Evolutionary conservation across 2,329 filamentous ascomycete genomes (phyloP).

Genomic region (Neocatenulostroma microsporum): DNA sequence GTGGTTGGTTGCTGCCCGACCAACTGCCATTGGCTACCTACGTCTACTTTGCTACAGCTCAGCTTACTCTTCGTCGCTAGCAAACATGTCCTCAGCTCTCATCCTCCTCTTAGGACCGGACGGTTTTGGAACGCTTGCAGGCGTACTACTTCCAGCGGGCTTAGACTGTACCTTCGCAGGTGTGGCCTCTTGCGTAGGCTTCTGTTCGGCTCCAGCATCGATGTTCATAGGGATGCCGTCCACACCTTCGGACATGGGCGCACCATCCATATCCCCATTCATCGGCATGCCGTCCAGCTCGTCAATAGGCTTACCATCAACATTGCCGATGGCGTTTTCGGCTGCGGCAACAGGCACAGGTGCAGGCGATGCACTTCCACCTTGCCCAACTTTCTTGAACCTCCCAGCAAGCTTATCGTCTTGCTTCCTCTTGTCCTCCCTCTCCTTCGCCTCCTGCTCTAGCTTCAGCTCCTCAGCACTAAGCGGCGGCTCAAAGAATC

Average conservation of each 20-base stretch:
- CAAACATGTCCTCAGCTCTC: slow-evolving; percentile 81
- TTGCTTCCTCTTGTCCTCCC: slow-evolving; percentile 34
- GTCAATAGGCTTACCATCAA: slow-evolving; percentile 42
- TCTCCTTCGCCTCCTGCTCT: slow-evolving; percentile 54
- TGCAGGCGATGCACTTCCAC: slow-evolving; percentile 37
- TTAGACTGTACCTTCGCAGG: not conserved
- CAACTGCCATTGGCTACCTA: too few relatives aligned
- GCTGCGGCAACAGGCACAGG: slow-evolving; percentile 16
- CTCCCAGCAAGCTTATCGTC: slow-evolving; percentile 31
- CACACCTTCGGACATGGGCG: slow-evolving; percentile 17
- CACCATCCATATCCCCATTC: slow-evolving; percentile 19
- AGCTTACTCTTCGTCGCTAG: slow-evolving; percentile 51
- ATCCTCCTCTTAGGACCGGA: slow-evolving; percentile 51
- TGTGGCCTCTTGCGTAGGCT: not conserved
- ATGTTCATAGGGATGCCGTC: slow-evolving; percentile 7
- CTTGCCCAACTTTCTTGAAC: slow-evolving; percentile 43
- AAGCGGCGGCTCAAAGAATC: slow-evolving; percentile 64
- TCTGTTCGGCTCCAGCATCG: not conserved
- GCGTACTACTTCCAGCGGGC: too few relatives aligned
- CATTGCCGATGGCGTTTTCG: slow-evolving; percentile 34
- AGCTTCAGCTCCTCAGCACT: slow-evolving; percentile 44
- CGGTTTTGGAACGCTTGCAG: slow-evolving; percentile 4
- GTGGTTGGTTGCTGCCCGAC: too few relatives aligned
- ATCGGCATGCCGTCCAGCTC: slow-evolving; percentile 40
- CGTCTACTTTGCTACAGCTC: too few relatives aligned